phyloP scores from a whole-genome alignment of 495 filamentous ascomycete species.

The Neurospora sp. region DNA sequence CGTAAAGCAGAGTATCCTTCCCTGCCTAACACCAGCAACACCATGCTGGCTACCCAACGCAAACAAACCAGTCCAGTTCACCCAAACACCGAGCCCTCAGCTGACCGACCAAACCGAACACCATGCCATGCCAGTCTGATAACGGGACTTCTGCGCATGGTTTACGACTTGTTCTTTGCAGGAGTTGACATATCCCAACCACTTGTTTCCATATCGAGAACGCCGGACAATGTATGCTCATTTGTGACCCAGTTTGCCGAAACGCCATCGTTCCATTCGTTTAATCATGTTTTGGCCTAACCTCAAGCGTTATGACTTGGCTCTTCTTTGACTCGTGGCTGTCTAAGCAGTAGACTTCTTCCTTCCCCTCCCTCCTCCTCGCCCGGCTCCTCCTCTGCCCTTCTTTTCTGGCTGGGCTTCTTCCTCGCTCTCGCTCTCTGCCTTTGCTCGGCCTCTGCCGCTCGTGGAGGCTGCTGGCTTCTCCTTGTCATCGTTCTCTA shows the following conservation, averaged over 20 bases:
- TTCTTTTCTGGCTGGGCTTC: slow-evolving; percentile 30
- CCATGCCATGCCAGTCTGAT: neutral
- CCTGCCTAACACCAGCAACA: neutral
- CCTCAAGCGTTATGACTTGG: neutral
- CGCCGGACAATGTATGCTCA: neutral
- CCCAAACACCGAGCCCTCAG: neutral
- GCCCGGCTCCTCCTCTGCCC: slow-evolving; percentile 30
- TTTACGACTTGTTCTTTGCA: neutral
- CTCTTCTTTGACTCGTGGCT: neutral
- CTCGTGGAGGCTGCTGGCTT: slow-evolving; percentile 12
- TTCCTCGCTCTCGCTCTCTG: slow-evolving; percentile 37
- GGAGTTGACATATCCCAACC: neutral
- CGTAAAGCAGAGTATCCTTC: neutral
- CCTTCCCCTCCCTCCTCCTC: slow-evolving; percentile 16
- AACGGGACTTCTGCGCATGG: neutral
- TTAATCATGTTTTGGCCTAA: neutral
- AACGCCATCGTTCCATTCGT: neutral
- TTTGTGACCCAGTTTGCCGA: neutral
- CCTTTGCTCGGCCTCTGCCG: slow-evolving; percentile 14
- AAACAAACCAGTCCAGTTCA: neutral
- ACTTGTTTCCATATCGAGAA: neutral
- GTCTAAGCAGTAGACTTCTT: neutral
- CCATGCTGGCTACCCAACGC: neutral
- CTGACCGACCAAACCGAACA: neutral
- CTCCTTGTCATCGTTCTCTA: slow-evolving; percentile 55